phyloP scores from a whole-genome alignment of 2,329 filamentous ascomycete genomes.

The Monosporascus sp. region DNA sequence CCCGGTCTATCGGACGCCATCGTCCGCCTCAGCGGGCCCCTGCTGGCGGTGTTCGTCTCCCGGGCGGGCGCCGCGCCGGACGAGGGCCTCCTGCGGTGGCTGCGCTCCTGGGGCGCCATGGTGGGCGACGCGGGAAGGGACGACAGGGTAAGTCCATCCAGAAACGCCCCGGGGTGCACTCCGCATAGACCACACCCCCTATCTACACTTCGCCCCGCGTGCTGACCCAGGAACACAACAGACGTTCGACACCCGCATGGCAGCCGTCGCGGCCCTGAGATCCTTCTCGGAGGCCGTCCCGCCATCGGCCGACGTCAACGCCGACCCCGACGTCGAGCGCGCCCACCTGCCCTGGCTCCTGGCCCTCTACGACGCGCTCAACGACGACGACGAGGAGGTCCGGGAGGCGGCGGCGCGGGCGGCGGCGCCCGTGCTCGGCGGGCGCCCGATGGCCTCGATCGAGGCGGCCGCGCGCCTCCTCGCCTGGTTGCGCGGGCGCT shows the following conservation, averaged over 20 bases:
- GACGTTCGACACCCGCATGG: constrained; percentile 62
- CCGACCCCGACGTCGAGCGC: constrained; percentile 15
- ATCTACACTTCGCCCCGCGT: neutral
- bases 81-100: constrained; percentile 13
- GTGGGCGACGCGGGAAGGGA: constrained; percentile 44
- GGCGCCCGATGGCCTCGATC: constrained; percentile 38
- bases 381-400: constrained; percentile 91
- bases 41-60: constrained; percentile 32
- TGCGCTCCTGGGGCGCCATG: constrained; percentile 43
- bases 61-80: constrained; percentile 6
- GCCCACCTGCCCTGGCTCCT: constrained; percentile 54
- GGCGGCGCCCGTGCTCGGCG: constrained; percentile 40
- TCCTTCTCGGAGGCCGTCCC: constrained; percentile 40
- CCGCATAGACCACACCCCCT: neutral
- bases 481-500: constrained; percentile 34
- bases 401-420: constrained; percentile 58
- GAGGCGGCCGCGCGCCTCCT: constrained; percentile 44
- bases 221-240: constrained; percentile 22
- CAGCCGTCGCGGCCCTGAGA: constrained; percentile 51
- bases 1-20: constrained; percentile 46
- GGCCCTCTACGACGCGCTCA: constrained; percentile 69
- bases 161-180: neutral
- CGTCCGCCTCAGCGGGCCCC: constrained; percentile 41
- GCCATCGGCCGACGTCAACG: constrained; percentile 14
- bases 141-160: constrained; percentile 38